These are phyloP conservation scores for Solanum peruvianum DNA, from an alignment of 257 asterid species.

Conservation along the genomic window DNA sequence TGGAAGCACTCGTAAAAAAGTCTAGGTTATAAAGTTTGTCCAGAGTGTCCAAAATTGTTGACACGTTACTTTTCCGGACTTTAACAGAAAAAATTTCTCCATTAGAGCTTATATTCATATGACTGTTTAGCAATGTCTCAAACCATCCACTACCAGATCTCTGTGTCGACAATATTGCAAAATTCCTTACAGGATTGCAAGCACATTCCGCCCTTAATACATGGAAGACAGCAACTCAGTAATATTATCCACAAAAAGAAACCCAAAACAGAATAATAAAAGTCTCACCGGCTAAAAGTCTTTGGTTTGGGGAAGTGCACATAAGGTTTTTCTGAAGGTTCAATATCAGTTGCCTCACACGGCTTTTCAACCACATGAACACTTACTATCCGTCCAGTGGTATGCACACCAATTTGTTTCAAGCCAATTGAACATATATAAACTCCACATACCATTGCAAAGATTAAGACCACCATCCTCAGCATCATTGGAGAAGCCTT, in stretches of 20 bases:
- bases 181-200: slow-evolving; percentile 70
- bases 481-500: slow-evolving; percentile 50
- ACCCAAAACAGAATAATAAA: background rate
- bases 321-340: slow-evolving; percentile 50
- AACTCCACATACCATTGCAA: slow-evolving; percentile 72
- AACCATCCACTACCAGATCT: slow-evolving; percentile 99
- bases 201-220: slow-evolving; percentile 61
- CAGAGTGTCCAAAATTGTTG: slow-evolving; percentile 66
- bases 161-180: slow-evolving; percentile 88
- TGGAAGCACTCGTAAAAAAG: slow-evolving; percentile 77
- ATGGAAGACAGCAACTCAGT: slow-evolving; percentile 2
- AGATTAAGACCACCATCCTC: slow-evolving; percentile 63
- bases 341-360: slow-evolving; percentile 33
- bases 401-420: slow-evolving; percentile 38
- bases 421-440: slow-evolving; percentile 65
- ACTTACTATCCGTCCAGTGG: slow-evolving; percentile 24
- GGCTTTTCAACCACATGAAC: slow-evolving; percentile 39
- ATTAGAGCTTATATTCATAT: slow-evolving; percentile 74
- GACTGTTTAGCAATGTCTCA: slow-evolving; percentile 77
- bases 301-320: slow-evolving; percentile 73
- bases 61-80: slow-evolving; percentile 51
- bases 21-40: slow-evolving; percentile 79
- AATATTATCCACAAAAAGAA: background rate
- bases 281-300: slow-evolving; percentile 63
- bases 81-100: slow-evolving; percentile 94